A percentile compares a stretch with the other conserved stretches of the same genome.
These are phyloP conservation scores for Sordariomycetes sp. DNA, from an alignment of 2,329 filamentous ascomycete genomes.

Conservation along the genomic window DNA sequence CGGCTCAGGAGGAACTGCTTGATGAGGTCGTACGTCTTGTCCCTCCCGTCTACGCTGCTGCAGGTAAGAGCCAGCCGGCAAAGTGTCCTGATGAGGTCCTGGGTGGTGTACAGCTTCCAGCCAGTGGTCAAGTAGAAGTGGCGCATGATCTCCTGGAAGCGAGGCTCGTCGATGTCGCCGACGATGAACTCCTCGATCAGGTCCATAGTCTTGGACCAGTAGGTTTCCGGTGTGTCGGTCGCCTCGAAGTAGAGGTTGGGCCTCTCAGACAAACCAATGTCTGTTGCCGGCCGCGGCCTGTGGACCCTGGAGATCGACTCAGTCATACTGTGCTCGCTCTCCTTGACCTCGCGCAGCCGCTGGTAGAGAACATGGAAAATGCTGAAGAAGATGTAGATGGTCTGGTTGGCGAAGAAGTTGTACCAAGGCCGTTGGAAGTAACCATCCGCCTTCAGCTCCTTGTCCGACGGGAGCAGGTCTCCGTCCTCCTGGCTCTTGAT, in stretches of 20 bases:
- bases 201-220: constrained; percentile 76
- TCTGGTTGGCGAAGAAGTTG: constrained; percentile 85
- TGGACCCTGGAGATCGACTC: constrained; percentile 65
- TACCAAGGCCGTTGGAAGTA: constrained; percentile 72
- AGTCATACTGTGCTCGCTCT: constrained; percentile 61
- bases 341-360: constrained; percentile 74
- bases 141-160: constrained; percentile 83
- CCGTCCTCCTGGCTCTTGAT: constrained; percentile 37
- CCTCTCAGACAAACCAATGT: constrained; percentile 76
- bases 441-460: constrained; percentile 63
- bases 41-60: constrained; percentile 76
- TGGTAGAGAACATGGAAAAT: constrained; percentile 88
- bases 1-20: constrained; percentile 77
- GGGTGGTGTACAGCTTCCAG: constrained; percentile 88
- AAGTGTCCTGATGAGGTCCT: constrained; percentile 75
- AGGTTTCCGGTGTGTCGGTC: constrained; percentile 50
- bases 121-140: constrained; percentile 86
- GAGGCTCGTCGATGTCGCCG: constrained; percentile 68
- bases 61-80: constrained; percentile 74
- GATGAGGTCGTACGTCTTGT: constrained; percentile 86
- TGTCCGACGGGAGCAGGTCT: constrained; percentile 45
- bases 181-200: constrained; percentile 81
- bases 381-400: constrained; percentile 89
- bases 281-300: constrained; percentile 67
- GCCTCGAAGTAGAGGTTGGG: constrained; percentile 66